Base-by-base conservation (phyloP, 306 rosid genomes). In the Vigna reflexopilosa region DNA sequence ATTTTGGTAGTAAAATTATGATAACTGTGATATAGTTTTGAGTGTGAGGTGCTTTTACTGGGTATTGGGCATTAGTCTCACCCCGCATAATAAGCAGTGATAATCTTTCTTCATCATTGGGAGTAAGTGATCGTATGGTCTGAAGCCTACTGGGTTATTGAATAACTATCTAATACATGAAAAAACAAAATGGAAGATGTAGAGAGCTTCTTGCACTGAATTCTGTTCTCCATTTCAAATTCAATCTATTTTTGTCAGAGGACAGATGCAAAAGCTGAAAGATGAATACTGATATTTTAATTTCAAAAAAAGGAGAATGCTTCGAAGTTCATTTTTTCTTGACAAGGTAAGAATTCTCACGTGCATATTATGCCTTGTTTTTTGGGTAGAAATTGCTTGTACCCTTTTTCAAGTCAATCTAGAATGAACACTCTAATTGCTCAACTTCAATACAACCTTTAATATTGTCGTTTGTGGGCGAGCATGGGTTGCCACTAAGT, bases 1-100 rank as follows among this genome's bases (percentile, higher is more conserved):
- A 55, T 64, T 55, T 34, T 47, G 13, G 17, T 65, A 50, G 28
- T 32, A 55, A 77, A 16, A 1, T 10, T 42, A n/a, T 22, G 59
- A 64, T 52, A 66, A 22, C 11, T 56, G 2, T 48, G 13, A 72
- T 77, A 65, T 66, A 77, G 72, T 5, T 75, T 66, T 19, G 38
- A 20, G 45, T 51, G 51, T 26, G 15, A 78, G 44, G 16, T 52
- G 71, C 63, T 52, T 62, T 79, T 52, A 51, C 61, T 48, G 55
- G 67, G 73, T 24, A 22, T 34, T 9, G 54, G 26, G 32, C 48
- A 10, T 69, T 20, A 20, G 49, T 79, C 69, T 52, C 26, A 44
- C 20, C 73, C 48, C 44, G 11, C 77, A 38, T 48, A 44, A 44
- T 75, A 30, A 16, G 68, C 14, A 44, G 4, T 32, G 14, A 14